A percentile compares a stretch with the other conserved stretches of the same genome.
These are phyloP conservation scores for Beauveria brongniartii DNA, from an alignment of 2,329 filamentous ascomycete genomes.

Conservation along the genomic window DNA sequence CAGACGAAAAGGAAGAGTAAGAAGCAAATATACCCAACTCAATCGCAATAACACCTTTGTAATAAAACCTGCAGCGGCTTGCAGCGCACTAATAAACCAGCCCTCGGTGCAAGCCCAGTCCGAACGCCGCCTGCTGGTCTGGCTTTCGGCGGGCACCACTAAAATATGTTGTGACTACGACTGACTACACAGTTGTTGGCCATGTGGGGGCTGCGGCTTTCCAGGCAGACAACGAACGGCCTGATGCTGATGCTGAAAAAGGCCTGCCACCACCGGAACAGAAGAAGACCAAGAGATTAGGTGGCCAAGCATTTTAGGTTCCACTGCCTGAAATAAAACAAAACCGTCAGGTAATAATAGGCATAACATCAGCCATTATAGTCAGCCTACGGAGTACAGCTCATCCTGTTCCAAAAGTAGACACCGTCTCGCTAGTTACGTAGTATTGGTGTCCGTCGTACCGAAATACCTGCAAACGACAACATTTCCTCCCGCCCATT, in stretches of 20 bases:
- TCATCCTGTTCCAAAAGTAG: neutral
- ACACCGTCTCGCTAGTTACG: too few relatives aligned
- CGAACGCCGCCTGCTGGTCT: neutral
- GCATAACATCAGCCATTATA: too few relatives aligned
- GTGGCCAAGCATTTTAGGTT: too few relatives aligned
- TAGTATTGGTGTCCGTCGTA: too few relatives aligned
- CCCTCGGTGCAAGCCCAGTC: neutral
- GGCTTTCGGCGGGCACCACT: neutral
- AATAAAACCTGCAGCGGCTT: neutral
- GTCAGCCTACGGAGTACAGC: too few relatives aligned
- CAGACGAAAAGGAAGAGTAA: too few relatives aligned
- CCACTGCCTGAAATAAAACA: too few relatives aligned
- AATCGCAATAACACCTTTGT: too few relatives aligned
- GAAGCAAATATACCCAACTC: too few relatives aligned
- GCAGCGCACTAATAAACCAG: neutral
- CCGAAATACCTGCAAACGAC: neutral
- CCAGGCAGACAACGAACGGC: neutral
- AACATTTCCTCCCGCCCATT: neutral
- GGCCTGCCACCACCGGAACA: neutral
- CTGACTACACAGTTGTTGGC: neutral
- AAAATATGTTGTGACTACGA: neutral
- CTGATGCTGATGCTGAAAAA: neutral
- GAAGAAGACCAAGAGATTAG: too few relatives aligned
- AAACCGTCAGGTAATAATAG: too few relatives aligned
- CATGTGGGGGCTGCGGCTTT: neutral